phyloP scores from a whole-genome alignment of 163 green algal species.

The Scenedesmus sp. region DNA sequence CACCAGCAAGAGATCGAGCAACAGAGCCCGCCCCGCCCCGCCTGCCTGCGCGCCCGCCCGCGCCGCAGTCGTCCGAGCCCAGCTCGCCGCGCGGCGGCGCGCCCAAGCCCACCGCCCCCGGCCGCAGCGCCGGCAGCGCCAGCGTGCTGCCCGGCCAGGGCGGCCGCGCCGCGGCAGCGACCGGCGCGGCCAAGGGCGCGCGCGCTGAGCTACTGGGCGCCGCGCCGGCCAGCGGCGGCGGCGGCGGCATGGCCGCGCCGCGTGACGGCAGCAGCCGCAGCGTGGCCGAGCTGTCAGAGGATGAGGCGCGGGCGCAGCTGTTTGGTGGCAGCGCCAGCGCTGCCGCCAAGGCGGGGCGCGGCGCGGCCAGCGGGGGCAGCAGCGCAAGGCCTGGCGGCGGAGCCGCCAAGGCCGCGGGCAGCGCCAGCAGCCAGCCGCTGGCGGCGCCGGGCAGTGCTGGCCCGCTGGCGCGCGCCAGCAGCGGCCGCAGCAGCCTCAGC shows the following conservation, averaged over 20 bases:
- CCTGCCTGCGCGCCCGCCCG: too few species aligned
- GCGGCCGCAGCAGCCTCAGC: constrained; percentile 3
- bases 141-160: not conserved
- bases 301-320: constrained; percentile 31
- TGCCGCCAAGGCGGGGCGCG: not conserved
- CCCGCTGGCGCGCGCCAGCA: constrained; percentile 10
- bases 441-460: not conserved
- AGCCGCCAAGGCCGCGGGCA: constrained; percentile 1
- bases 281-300: constrained; percentile 9
- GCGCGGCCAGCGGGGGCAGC: constrained; percentile 20
- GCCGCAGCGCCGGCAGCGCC: not conserved
- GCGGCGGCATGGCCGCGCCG: not conserved
- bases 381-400: constrained; percentile 1
- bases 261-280: constrained; percentile 7
- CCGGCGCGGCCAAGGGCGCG: constrained; percentile 7
- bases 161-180: not conserved
- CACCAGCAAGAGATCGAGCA: too few species aligned
- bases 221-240: not conserved
- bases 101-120: too few species aligned
- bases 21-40: not conserved
- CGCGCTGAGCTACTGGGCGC: constrained; percentile 1
- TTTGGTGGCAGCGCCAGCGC: constrained; percentile 9
- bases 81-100: too few species aligned
- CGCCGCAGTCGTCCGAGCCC: too few species aligned
- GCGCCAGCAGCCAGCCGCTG: not conserved